Evolutionary conservation across 1,284 basidiomycete species (phyloP), one percentile per base, ranked within the genome.

Genomic region (Termitomyces sp.): DNA sequence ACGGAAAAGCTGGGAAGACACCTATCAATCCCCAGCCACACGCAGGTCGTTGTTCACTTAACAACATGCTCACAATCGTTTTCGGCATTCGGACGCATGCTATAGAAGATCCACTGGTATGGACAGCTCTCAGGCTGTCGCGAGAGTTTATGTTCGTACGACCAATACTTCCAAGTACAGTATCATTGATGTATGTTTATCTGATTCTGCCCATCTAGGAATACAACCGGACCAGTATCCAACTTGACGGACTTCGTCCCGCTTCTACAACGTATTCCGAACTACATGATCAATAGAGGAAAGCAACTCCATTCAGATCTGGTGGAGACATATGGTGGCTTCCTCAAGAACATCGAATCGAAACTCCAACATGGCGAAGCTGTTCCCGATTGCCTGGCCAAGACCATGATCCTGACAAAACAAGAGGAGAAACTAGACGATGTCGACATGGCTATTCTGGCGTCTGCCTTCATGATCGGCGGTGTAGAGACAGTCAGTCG

Each of bases 241-340:
- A 75, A 75, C 52, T 46, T 72, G 9, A 67, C 66, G 31, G 73
- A 75, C 53, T 75, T 73, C 44, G 54, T 74, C n/a, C 66, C 67
- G 7, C 50, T 69, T 21, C 65, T 75, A n/a, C 73, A 74, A 41
- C 57, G 56, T 33, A 46, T 74, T 1, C 69, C 71, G 0, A 71
- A 67, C 31, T 56, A 58, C 24, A 67, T 69, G 62, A 65, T 58
- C 11, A 57, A 59, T 10, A 64, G 72, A 16, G 72, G 64, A 0
- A 58, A 62, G 10, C 66, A 63, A 33, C 66, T 76, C 6, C 69
- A 72, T 50, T 52, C 64, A 6, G 67, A 64, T 49, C 61, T 75
- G 11, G 58, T 75, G 19, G 60, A 60, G 2, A 63, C 66, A 1
- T 69, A 70, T 49, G 68, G 69, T 2, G 54, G 54, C 16, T 64